Conservation (phyloP, 495 filamentous ascomycete species). For the Penicillium ochrochloron region DNA sequence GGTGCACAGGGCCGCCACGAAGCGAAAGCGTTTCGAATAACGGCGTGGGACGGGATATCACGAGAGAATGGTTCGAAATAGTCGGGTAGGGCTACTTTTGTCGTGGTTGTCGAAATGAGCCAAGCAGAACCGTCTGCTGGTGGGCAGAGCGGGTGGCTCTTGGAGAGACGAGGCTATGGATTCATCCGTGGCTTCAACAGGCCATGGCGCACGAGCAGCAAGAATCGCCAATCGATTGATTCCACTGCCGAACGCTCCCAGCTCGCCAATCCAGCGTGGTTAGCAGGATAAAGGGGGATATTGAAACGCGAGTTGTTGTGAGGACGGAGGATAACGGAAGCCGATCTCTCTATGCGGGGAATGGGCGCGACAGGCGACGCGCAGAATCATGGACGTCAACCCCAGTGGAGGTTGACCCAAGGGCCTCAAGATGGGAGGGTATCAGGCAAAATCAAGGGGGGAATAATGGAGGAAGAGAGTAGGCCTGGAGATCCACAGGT, state of each 20-base stretch:
- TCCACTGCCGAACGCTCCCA: conserved; percentile 6
- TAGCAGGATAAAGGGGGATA: not conserved
- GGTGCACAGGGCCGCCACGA: not conserved
- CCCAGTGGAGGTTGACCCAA: conserved; percentile 34
- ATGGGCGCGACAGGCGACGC: conserved; percentile 43
- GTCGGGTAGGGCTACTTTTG: not conserved
- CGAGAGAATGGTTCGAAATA: conserved; percentile 8
- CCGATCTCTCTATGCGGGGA: conserved; percentile 46
- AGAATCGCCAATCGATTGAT: not conserved
- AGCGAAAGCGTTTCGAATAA: not conserved
- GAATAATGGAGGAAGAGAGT: not conserved
- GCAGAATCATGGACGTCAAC: conserved; percentile 43
- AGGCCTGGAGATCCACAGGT: not conserved
- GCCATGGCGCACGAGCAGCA: conserved; percentile 42
- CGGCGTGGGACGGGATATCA: conserved; percentile 1
- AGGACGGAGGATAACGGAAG: conserved; percentile 34
- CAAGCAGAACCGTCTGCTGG: conserved; percentile 54
- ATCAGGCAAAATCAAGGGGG: not conserved
- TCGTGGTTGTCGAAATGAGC: conserved; percentile 20
- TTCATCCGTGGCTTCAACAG: conserved; percentile 51
- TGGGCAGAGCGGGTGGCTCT: conserved; percentile 54
- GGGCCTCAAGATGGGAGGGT: conserved; percentile 14
- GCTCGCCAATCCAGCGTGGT: conserved; percentile 3
- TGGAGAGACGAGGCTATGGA: conserved; percentile 43
- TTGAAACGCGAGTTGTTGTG: conserved; percentile 21